Evolutionary conservation across 2,329 filamentous ascomycete genomes (phyloP).

Genomic region (Phialophora verrucosa): DNA sequence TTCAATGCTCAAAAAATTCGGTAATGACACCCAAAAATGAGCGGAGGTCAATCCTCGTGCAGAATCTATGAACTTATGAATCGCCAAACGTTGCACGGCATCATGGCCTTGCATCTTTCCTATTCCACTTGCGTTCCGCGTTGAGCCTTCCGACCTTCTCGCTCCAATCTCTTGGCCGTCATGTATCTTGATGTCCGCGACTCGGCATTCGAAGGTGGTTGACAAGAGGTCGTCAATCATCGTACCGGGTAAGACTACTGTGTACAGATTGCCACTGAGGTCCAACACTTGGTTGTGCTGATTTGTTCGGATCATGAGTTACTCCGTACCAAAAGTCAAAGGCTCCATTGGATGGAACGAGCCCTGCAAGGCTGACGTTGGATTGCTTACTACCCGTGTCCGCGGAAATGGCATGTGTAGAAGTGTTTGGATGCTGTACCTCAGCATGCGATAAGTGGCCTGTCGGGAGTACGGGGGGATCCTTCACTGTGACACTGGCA

Average conservation of each 20-base stretch:
- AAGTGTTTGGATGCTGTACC: not conserved
- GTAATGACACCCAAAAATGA: not conserved
- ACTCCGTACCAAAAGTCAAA: not conserved
- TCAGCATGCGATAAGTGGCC: not conserved
- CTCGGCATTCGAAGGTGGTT: not conserved
- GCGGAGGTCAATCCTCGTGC: not conserved
- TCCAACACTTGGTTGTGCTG: not conserved
- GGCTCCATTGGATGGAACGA: slow-evolving; percentile 3
- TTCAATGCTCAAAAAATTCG: not conserved
- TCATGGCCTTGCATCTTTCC: not conserved
- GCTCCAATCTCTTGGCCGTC: not conserved
- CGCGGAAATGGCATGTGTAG: not conserved
- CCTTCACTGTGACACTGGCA: not conserved
- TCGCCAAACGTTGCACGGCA: not conserved
- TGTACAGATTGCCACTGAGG: not conserved
- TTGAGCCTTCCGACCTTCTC: not conserved
- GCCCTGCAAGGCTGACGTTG: not conserved
- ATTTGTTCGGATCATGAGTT: not conserved
- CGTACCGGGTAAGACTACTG: not conserved
- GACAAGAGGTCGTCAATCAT: not conserved
- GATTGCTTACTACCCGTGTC: slow-evolving; percentile 1
- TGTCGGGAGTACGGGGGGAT: not conserved
- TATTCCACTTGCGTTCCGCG: not conserved
- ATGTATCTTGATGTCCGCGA: no score
- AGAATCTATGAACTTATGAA: not conserved